Conservation (phyloP, 169 alveolate genomes). For the Plasmodium gaboni region DNA sequence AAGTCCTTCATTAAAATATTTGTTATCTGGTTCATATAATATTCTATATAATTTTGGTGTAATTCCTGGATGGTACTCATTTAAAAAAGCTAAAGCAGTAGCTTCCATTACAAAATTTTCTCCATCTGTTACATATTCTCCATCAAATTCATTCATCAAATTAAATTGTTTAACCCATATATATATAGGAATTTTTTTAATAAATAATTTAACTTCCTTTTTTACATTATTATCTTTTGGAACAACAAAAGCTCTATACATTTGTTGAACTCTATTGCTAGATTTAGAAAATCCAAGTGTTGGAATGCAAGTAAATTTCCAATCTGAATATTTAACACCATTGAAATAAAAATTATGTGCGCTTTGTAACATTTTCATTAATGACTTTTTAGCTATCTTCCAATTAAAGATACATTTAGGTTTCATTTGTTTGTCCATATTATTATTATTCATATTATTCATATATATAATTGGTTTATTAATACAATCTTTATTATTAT, state of each 20-base stretch:
- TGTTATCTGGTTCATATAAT: constrained; percentile 77
- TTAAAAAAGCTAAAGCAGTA: constrained; percentile 82
- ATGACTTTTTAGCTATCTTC: constrained; percentile 24
- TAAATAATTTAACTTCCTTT: constrained; percentile 74
- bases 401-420: constrained; percentile 47
- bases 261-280: constrained; percentile 82
- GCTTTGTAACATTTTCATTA: constrained; percentile 27
- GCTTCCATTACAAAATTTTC: constrained; percentile 89
- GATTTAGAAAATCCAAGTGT: constrained; percentile 82
- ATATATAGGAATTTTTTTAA: constrained; percentile 82
- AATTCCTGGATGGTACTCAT: constrained; percentile 75
- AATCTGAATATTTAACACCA: constrained; percentile 78
- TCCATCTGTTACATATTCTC: constrained; percentile 87
- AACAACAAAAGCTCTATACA: constrained; percentile 72
- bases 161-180: constrained; percentile 86
- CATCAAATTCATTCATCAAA: constrained; percentile 81
- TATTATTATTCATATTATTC: constrained; percentile 10
- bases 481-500: not conserved
- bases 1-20: not conserved
- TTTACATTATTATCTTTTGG: constrained; percentile 32
- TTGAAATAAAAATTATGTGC: constrained; percentile 71
- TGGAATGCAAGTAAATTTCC: constrained; percentile 80
- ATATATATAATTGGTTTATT: not conserved
- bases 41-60: constrained; percentile 83
- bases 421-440: constrained; percentile 29